These are phyloP conservation scores for Puccinia coronata DNA, from an alignment of 1,284 basidiomycete species.

Conservation along the genomic window DNA sequence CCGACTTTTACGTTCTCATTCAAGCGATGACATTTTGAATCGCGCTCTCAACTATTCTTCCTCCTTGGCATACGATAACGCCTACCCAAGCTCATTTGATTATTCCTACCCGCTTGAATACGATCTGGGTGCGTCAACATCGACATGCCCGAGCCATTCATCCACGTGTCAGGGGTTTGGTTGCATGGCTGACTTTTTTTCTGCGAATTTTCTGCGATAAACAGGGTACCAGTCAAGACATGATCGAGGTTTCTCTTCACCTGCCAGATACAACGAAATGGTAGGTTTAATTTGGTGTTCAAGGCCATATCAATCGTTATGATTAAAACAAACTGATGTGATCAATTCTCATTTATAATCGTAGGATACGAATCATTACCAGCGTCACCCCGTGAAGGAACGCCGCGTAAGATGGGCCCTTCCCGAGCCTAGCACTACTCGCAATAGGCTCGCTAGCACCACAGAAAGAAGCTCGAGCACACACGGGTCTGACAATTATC, in stretches of 20 bases:
- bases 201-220: neutral
- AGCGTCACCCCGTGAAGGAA: conserved; percentile 5
- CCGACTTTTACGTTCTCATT: conserved; percentile 1
- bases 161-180: neutral
- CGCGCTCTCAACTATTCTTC: conserved; percentile 2
- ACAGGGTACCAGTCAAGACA: neutral
- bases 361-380: neutral
- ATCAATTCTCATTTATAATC: neutral
- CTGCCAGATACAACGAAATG: neutral
- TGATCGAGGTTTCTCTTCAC: neutral
- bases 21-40: neutral
- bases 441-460: neutral
- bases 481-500: neutral
- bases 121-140: neutral
- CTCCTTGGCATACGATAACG: neutral
- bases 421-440: neutral
- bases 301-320: neutral
- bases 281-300: neutral
- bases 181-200: neutral
- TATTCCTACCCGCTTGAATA: neutral
- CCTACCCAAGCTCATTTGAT: neutral
- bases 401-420: conserved; percentile 17
- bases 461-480: neutral
- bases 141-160: neutral
- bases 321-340: neutral